Evolutionary conservation across 2,329 filamentous ascomycete genomes (phyloP).

Genomic region (Bertia moriformis): DNA sequence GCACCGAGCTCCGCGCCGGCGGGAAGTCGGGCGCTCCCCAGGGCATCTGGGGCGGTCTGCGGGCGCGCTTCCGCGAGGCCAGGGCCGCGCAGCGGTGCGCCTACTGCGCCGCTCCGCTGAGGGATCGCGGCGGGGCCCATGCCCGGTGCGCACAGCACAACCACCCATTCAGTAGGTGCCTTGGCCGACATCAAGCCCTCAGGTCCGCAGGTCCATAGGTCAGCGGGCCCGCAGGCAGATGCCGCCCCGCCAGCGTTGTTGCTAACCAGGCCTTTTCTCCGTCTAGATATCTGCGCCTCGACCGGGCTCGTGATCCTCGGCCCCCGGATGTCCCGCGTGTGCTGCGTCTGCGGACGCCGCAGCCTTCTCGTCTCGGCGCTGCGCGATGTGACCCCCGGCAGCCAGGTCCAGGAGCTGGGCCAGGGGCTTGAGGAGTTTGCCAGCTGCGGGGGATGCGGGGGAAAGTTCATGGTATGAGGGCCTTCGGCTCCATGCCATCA

Average conservation of each 20-base stretch:
- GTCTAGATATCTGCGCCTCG: constrained; percentile 32
- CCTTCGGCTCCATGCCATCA: too few relatives aligned
- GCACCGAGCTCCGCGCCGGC: constrained; percentile 20
- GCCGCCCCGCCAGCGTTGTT: constrained; percentile 11
- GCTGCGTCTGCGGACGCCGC: constrained; percentile 36
- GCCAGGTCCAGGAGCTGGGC: constrained; percentile 7
- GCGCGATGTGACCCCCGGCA: constrained; percentile 11
- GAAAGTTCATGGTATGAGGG: too few relatives aligned
- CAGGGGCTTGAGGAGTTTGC: constrained; percentile 14
- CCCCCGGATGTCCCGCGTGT: constrained; percentile 35
- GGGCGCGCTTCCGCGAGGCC: constrained; percentile 6
- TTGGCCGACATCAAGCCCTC: constrained; percentile 27
- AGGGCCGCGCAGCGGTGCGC: constrained; percentile 2
- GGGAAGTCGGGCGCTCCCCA: too few relatives aligned
- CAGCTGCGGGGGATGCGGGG: constrained; percentile 23
- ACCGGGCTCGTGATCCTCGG: constrained; percentile 37
- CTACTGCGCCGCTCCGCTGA: constrained; percentile 3
- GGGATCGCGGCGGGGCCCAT: constrained; percentile 14
- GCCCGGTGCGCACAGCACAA: constrained; percentile 23
- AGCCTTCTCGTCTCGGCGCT: constrained; percentile 30
- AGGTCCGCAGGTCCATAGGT: background rate
- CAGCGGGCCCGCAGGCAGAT: constrained; percentile 11
- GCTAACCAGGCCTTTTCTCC: too few relatives aligned
- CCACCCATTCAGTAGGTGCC: constrained; percentile 23
- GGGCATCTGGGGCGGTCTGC: constrained; percentile 9